phyloP scores from a whole-genome alignment of 1,284 basidiomycete genomes.

The Melampsora abietis-canadensis region DNA sequence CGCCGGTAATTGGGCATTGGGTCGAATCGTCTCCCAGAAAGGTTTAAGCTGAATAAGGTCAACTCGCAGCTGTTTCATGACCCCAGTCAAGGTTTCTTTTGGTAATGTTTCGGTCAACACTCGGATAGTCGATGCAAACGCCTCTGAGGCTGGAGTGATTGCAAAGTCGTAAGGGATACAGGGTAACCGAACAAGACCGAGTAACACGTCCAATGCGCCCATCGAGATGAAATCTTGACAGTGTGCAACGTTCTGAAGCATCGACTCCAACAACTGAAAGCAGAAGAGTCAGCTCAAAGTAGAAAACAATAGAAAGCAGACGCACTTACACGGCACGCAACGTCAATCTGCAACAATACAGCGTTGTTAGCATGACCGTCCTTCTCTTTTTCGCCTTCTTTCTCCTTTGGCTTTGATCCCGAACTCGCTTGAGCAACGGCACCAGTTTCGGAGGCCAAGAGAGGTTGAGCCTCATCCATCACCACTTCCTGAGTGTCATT shows the following conservation, averaged over 20 bases:
- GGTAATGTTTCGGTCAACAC: conserved; percentile 83
- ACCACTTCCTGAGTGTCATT: conserved; percentile 12
- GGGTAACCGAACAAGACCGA: conserved; percentile 73
- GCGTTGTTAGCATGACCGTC: conserved; percentile 60
- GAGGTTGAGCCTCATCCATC: conserved; percentile 20
- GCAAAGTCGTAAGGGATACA: conserved; percentile 87
- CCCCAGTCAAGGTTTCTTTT: conserved; percentile 67
- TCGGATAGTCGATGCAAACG: conserved; percentile 80
- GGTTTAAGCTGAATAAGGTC: conserved; percentile 68
- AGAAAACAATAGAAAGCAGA: conserved; percentile 7
- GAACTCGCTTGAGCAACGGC: conserved; percentile 3
- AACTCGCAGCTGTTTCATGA: conserved; percentile 68
- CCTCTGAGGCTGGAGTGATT: conserved; percentile 73
- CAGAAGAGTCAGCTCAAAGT: neutral
- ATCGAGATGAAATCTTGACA: conserved; percentile 84
- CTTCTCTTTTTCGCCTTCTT: conserved; percentile 44
- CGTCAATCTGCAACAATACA: conserved; percentile 61
- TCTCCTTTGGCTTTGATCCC: conserved; percentile 5
- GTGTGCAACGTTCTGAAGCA: conserved; percentile 82
- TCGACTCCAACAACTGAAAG: conserved; percentile 77
- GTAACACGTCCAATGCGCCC: conserved; percentile 72
- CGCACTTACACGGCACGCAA: conserved; percentile 41
- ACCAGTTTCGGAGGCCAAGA: neutral
- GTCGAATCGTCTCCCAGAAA: conserved; percentile 65
- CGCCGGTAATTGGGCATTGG: conserved; percentile 63